Evolutionary conservation across 129 eudicot species (phyloP).

Genomic region (Tanacetum coccineum): DNA sequence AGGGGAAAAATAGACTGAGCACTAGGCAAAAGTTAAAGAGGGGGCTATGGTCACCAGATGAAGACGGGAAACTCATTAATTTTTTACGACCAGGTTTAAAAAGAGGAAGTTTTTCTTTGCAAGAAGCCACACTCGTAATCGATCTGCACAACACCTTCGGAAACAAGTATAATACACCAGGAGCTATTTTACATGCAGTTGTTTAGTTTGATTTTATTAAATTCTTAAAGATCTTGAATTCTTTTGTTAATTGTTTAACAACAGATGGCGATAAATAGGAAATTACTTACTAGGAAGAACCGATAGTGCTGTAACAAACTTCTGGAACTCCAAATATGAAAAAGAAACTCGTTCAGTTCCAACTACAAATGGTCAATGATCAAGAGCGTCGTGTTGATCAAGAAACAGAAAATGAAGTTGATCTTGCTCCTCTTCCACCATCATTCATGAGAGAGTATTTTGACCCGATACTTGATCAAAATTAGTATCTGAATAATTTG

Average conservation of each 20-base stretch:
- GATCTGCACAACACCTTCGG: constrained; percentile 58
- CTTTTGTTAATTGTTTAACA: background rate
- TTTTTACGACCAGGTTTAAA: too few species aligned
- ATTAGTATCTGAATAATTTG: constrained; percentile 8
- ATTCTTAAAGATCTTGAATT: background rate
- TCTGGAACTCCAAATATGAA: constrained; percentile 62
- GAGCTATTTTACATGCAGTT: background rate
- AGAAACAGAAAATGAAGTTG: background rate
- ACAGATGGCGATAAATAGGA: constrained; percentile 57
- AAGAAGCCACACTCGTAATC: constrained; percentile 49
- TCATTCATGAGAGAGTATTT: constrained; percentile 11
- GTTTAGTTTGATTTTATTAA: background rate
- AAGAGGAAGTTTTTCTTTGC: constrained; percentile 51
- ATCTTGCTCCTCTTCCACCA: constrained; percentile 32
- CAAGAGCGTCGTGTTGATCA: constrained; percentile 8
- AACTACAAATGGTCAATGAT: constrained; percentile 10
- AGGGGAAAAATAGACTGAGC: too few species aligned
- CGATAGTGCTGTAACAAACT: constrained; percentile 59
- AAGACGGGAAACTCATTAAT: too few species aligned
- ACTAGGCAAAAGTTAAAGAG: too few species aligned
- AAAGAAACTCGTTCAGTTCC: constrained; percentile 36
- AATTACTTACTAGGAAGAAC: constrained; percentile 58
- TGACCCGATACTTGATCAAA: constrained; percentile 22
- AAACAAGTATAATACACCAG: constrained; percentile 37
- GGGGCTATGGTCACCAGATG: too few species aligned